phyloP scores from a whole-genome alignment of 495 filamentous ascomycete species.

The Lasiosphaeria ovina region DNA sequence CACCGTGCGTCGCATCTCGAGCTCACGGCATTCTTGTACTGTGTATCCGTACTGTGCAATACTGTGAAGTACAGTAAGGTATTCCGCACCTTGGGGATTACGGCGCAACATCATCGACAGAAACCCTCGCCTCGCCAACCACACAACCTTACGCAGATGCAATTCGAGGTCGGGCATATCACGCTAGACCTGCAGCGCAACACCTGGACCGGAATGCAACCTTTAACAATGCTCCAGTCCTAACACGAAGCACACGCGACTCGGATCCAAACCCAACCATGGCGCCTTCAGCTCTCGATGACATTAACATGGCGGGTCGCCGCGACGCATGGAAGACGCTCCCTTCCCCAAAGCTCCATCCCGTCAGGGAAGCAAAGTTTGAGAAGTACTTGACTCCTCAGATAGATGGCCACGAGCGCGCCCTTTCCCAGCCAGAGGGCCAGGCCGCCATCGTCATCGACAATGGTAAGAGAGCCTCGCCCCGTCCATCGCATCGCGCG shows the following conservation, averaged over 20 bases:
- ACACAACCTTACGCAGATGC: neutral
- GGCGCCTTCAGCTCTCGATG: slow-evolving; percentile 45
- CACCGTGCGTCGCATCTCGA: too few relatives aligned
- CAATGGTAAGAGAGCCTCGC: slow-evolving; percentile 66
- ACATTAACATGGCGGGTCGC: slow-evolving; percentile 32
- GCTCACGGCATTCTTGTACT: too few relatives aligned
- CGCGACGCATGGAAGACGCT: slow-evolving; percentile 41
- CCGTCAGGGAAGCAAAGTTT: slow-evolving; percentile 73
- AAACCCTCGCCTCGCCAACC: neutral
- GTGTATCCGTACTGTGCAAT: too few relatives aligned
- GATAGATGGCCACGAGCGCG: slow-evolving; percentile 63
- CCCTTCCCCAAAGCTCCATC: slow-evolving; percentile 45
- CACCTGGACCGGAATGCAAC: slow-evolving; percentile 11
- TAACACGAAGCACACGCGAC: neutral
- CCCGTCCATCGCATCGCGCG: neutral
- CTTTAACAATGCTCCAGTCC: slow-evolving; percentile 7
- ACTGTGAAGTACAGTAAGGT: too few relatives aligned
- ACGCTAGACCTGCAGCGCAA: neutral
- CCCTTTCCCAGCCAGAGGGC: slow-evolving; percentile 45
- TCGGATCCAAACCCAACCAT: slow-evolving; percentile 22
- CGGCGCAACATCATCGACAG: slow-evolving; percentile 2
- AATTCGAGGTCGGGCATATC: neutral
- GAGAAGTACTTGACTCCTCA: slow-evolving; percentile 68
- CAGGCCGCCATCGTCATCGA: slow-evolving; percentile 89
- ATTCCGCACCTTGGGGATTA: neutral